Percentiles rank a stretch among this genome's conserved stretches.
Conservation (phyloP, 305 asterid genomes). For the Solanum hybrid region DNA sequence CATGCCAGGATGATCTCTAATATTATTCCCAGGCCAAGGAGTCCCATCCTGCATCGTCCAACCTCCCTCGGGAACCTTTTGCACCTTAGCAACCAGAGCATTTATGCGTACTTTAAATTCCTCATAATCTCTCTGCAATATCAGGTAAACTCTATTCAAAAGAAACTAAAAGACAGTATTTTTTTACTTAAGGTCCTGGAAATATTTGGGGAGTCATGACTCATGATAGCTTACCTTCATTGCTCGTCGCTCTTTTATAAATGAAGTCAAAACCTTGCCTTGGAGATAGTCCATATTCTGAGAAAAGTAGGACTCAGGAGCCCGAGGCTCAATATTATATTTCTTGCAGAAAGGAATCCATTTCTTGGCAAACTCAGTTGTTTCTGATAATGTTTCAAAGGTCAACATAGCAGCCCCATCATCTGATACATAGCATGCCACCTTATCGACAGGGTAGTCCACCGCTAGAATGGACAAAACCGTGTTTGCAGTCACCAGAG, state of each 20-base stretch:
- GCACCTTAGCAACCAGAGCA: conserved; percentile 26
- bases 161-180: neutral
- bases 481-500: conserved; percentile 38
- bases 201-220: neutral
- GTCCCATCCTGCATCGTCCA: conserved; percentile 47
- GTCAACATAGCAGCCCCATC: conserved; percentile 42
- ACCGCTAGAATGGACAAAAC: conserved; percentile 35
- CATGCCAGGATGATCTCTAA: conserved; percentile 39
- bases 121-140: conserved; percentile 31
- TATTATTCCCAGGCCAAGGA: conserved; percentile 37
- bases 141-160: neutral
- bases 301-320: conserved; percentile 35
- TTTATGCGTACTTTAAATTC: conserved; percentile 33
- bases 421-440: conserved; percentile 30
- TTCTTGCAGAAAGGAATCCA: conserved; percentile 46
- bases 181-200: neutral
- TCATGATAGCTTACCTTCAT: conserved; percentile 16
- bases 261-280: conserved; percentile 23
- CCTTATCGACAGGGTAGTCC: conserved; percentile 29
- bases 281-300: conserved; percentile 23
- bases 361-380: conserved; percentile 29
- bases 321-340: conserved; percentile 32
- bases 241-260: conserved; percentile 27
- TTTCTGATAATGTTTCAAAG: conserved; percentile 35
- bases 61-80: conserved; percentile 35